Conservation (phyloP, 441 rosid species). For the Pelargonium australe region DNA sequence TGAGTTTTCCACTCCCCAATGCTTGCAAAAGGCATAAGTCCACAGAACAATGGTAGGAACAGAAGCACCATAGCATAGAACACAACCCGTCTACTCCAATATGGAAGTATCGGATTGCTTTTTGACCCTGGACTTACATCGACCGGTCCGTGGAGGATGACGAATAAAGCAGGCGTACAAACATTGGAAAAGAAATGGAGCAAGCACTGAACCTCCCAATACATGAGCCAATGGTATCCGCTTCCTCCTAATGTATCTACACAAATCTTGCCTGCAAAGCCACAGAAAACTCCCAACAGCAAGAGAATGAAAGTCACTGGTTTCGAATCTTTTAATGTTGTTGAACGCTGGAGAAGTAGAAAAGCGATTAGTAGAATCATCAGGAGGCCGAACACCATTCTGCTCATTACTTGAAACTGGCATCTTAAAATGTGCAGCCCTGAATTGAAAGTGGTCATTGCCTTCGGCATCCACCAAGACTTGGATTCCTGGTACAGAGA, state of each 20-base stretch:
- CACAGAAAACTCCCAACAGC: constrained; percentile 60
- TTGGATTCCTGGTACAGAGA: constrained; percentile 35
- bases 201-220: constrained; percentile 66
- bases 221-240: constrained; percentile 58
- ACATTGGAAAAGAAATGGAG: constrained; percentile 53
- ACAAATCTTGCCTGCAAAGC: constrained; percentile 68
- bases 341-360: constrained; percentile 57
- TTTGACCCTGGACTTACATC: constrained; percentile 25
- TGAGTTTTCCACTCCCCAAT: constrained; percentile 65
- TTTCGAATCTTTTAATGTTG: constrained; percentile 52
- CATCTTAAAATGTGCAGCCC: constrained; percentile 45
- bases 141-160: constrained; percentile 50
- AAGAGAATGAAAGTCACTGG: constrained; percentile 61
- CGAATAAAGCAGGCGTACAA: constrained; percentile 35
- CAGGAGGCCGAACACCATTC: constrained; percentile 54
- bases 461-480: constrained; percentile 69
- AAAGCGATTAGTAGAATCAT: constrained; percentile 50
- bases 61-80: constrained; percentile 35
- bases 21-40: constrained; percentile 69
- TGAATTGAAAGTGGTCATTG: constrained; percentile 45
- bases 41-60: constrained; percentile 55
- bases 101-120: constrained; percentile 33
- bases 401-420: constrained; percentile 50
- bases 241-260: constrained; percentile 77
- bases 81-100: constrained; percentile 49